Evolutionary conservation across 192 early-diverging fungal genomes (phyloP).

Genomic region (Phlyctochytrium planicorne): DNA sequence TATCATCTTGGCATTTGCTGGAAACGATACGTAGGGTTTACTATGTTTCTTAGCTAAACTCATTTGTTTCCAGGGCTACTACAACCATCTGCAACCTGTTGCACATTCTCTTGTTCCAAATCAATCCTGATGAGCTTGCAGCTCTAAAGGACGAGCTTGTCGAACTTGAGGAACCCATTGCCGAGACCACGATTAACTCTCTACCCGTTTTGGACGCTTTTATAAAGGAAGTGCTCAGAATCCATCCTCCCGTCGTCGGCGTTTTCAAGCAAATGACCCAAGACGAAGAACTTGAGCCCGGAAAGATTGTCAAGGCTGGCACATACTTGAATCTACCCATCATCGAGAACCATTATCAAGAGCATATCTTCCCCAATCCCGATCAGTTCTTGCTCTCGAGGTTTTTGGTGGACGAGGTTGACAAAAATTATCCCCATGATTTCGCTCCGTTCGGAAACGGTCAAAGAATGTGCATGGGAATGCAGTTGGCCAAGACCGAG

Average conservation of each 20-base stretch:
- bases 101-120: constrained; percentile 14
- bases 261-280: neutral
- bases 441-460: constrained; percentile 20
- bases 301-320: neutral
- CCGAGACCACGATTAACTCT: neutral
- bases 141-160: constrained; percentile 4
- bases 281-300: neutral
- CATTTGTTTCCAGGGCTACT: neutral
- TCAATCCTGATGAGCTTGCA: constrained; percentile 2
- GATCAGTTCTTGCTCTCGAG: constrained; percentile 5
- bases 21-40: constrained; percentile 6
- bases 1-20: constrained; percentile 10
- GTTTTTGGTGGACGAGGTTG: constrained; percentile 10
- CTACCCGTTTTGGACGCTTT: constrained; percentile 26
- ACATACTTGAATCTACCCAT: neutral
- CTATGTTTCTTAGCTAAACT: neutral
- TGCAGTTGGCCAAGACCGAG: constrained; percentile 17
- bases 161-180: neutral
- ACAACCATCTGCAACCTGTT: constrained; percentile 9
- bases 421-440: neutral
- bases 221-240: constrained; percentile 18
- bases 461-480: constrained; percentile 19
- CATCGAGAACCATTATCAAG: neutral
- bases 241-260: neutral
- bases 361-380: constrained; percentile 9